Evolutionary conservation across 352 stramenopile genomes (phyloP).

Genomic region (Saprolegnia diclina): DNA sequence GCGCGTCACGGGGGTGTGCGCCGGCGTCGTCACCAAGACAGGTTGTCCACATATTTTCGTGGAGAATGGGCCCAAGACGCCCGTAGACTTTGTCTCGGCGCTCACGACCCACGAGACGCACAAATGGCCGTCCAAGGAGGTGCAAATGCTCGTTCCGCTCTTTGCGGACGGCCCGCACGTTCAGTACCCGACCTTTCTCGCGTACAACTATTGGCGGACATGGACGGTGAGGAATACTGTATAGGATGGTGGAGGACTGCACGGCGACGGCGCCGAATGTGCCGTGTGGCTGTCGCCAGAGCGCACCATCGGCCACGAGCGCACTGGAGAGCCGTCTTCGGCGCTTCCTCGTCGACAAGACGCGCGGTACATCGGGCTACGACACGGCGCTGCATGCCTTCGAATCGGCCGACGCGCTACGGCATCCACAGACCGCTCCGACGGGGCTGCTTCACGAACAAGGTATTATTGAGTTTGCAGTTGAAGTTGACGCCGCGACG

Average conservation of each 20-base stretch:
- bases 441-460: conserved; percentile 8
- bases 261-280: not conserved
- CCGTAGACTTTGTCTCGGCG: conserved; percentile 13
- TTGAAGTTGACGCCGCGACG: too few species aligned
- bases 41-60: conserved; percentile 10
- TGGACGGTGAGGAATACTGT: not conserved
- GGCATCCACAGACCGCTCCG: not conserved
- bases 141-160: not conserved
- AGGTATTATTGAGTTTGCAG: too few species aligned
- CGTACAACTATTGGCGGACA: not conserved
- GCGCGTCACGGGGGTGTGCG: conserved; percentile 11
- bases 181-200: conserved; percentile 16
- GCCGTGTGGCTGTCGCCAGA: conserved; percentile 6
- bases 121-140: conserved; percentile 10
- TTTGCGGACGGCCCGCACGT: conserved; percentile 11
- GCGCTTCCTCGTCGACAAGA: conserved; percentile 12
- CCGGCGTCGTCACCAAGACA: conserved; percentile 18
- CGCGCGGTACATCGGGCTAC: not conserved
- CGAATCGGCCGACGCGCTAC: conserved; percentile 19
- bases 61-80: not conserved
- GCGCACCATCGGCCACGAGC: not conserved
- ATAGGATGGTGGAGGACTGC: conserved; percentile 17
- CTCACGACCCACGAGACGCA: conserved; percentile 10
- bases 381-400: conserved; percentile 24
- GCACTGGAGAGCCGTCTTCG: not conserved